Evolutionary conservation across 1,139 yeast genomes (phyloP).

Genomic region (Blastobotrys illinoisensis): DNA sequence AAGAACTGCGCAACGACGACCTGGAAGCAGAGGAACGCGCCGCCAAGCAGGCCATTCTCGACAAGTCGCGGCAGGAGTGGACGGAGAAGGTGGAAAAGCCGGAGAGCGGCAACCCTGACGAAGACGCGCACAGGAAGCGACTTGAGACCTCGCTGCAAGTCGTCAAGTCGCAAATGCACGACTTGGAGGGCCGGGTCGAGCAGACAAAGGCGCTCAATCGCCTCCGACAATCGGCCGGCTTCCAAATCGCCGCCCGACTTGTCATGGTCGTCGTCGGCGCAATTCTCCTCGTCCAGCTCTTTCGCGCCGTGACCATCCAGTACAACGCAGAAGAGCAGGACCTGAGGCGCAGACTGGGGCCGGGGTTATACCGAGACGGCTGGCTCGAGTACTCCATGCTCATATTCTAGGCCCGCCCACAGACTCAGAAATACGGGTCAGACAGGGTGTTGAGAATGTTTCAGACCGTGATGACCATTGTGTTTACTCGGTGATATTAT

Average conservation of each 20-base stretch:
- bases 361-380: conserved; percentile 11
- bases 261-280: background rate
- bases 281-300: background rate
- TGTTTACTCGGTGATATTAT: background rate
- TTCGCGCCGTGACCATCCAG: conserved; percentile 8
- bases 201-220: background rate
- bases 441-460: background rate
- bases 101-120: background rate
- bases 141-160: background rate
- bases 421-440: background rate
- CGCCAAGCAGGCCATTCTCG: background rate
- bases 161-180: background rate
- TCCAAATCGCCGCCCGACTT: background rate
- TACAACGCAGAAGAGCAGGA: conserved; percentile 10
- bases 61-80: conserved; percentile 7
- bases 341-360: conserved; percentile 10
- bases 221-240: background rate
- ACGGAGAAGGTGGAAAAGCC: background rate
- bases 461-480: background rate
- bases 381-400: conserved; percentile 13
- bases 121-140: background rate
- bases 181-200: background rate
- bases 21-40: background rate
- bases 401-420: background rate
- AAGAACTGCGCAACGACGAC: conserved; percentile 14